Conservation (phyloP, 768 basidiomycete species). For the Hypholoma fasciculare region DNA sequence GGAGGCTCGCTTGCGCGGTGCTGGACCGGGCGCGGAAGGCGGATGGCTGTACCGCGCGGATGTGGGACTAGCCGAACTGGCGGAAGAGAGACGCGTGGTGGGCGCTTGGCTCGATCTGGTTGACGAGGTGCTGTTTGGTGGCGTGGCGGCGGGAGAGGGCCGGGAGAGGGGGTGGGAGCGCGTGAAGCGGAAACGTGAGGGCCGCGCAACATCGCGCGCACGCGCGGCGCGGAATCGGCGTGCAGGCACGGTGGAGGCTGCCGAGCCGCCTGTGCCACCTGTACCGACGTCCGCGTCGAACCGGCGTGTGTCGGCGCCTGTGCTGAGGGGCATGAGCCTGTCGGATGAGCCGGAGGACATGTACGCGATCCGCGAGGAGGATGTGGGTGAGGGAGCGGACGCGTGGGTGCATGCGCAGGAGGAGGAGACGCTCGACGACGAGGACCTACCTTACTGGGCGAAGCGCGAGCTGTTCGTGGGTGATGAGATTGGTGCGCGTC, state of each 20-base stretch:
- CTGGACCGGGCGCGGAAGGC: slow-evolving; percentile 48
- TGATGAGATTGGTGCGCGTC: slow-evolving; percentile 59
- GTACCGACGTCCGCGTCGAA: slow-evolving; percentile 19
- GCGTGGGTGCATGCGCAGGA: background rate
- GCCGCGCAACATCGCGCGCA: slow-evolving; percentile 38
- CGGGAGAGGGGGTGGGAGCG: slow-evolving; percentile 46
- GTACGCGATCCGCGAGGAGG: slow-evolving; percentile 38
- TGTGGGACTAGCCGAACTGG: slow-evolving; percentile 50
- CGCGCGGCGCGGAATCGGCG: slow-evolving; percentile 44
- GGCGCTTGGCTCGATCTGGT: slow-evolving; percentile 71
- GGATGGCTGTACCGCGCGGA: slow-evolving; percentile 82
- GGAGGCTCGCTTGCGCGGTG: slow-evolving; percentile 63
- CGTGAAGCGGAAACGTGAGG: slow-evolving; percentile 46
- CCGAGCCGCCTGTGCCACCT: slow-evolving; percentile 15
- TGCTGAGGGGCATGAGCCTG: slow-evolving; percentile 52
- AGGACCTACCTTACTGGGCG: slow-evolving; percentile 80
- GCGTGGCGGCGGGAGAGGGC: slow-evolving; percentile 43
- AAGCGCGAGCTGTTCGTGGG: slow-evolving; percentile 52
- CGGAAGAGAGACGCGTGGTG: slow-evolving; percentile 58
- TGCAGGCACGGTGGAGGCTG: slow-evolving; percentile 36
- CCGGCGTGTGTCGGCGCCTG: slow-evolving; percentile 57
- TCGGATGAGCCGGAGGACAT: slow-evolving; percentile 60
- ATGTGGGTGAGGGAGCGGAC: slow-evolving; percentile 32
- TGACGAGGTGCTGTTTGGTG: slow-evolving; percentile 76
- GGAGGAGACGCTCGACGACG: slow-evolving; percentile 62